A percentile compares a stretch with the other conserved stretches of the same genome.
phyloP scores from a whole-genome alignment of 78 protist genomes.

The Protostelium mycophagum region DNA sequence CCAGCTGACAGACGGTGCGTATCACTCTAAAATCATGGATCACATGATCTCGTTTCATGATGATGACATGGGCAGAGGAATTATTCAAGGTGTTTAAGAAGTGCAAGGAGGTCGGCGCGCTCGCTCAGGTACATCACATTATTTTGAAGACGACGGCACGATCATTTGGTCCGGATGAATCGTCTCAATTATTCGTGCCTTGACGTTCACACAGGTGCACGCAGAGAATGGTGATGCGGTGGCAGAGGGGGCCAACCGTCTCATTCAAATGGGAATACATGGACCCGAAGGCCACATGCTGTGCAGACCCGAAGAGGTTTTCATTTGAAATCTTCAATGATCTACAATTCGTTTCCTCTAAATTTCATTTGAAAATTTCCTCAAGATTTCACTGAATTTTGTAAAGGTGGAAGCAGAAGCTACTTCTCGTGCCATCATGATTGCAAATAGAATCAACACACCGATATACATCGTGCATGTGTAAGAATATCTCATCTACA shows the following conservation, averaged over 20 bases:
- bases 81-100: conserved; percentile 56
- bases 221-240: conserved; percentile 90
- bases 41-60: too few species aligned
- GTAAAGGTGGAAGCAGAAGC: conserved; percentile 76
- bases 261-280: conserved; percentile 69
- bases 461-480: conserved; percentile 58
- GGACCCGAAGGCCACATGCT: conserved; percentile 86
- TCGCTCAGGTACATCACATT: conserved; percentile 36
- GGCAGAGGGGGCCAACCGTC: conserved; percentile 38
- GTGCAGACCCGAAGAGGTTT: conserved; percentile 74
- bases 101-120: conserved; percentile 79
- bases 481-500: background rate
- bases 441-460: conserved; percentile 69
- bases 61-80: conserved; percentile 24
- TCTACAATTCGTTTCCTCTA: too few species aligned
- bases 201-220: conserved; percentile 74
- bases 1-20: conserved; percentile 63
- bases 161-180: too few species aligned
- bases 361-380: too few species aligned
- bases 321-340: background rate
- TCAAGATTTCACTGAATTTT: background rate
- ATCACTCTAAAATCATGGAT: background rate
- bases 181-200: too few species aligned
- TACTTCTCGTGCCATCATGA: conserved; percentile 64
- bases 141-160: too few species aligned